These are phyloP conservation scores for Amaranthus palmeri DNA, from an alignment of 148 eudicot species.

Conservation along the genomic window DNA sequence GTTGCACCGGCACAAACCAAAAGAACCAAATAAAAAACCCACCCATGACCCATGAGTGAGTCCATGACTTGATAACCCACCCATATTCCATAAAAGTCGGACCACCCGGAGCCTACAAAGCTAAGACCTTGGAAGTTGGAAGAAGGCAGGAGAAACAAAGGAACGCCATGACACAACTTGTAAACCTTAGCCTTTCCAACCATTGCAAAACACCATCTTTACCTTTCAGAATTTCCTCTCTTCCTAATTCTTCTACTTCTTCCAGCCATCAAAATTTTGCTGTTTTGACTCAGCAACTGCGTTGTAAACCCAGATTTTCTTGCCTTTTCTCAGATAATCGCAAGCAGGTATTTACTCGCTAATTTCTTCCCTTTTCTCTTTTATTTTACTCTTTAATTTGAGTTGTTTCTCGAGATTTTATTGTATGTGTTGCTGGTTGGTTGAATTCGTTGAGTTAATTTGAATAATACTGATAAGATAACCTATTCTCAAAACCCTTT, in stretches of 20 bases:
- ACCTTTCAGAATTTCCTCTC: slow-evolving; percentile 2
- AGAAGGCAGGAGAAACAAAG: neutral
- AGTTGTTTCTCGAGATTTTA: neutral
- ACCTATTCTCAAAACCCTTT: neutral
- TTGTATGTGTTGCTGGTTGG: neutral
- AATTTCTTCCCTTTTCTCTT: neutral
- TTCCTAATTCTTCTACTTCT: slow-evolving; percentile 17
- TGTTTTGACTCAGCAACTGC: slow-evolving; percentile 24
- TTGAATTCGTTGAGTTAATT: neutral
- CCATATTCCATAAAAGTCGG: neutral
- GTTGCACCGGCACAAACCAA: too few relatives aligned
- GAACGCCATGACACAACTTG: slow-evolving; percentile 45
- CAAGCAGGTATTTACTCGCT: slow-evolving; percentile 46
- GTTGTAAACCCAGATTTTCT: slow-evolving; percentile 41
- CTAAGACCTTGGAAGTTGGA: neutral
- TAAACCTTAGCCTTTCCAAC: slow-evolving; percentile 32
- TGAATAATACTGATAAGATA: neutral
- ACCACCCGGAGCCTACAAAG: slow-evolving; percentile 5
- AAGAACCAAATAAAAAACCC: too few relatives aligned
- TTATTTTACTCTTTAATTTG: neutral
- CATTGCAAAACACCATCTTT: slow-evolving; percentile 18
- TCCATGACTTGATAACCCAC: neutral
- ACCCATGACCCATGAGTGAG: too few relatives aligned
- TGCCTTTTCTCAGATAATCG: slow-evolving; percentile 69
- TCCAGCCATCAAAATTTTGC: slow-evolving; percentile 19